Evolutionary conservation across 2,329 filamentous ascomycete genomes (phyloP).

Genomic region (Cercospora beticola): DNA sequence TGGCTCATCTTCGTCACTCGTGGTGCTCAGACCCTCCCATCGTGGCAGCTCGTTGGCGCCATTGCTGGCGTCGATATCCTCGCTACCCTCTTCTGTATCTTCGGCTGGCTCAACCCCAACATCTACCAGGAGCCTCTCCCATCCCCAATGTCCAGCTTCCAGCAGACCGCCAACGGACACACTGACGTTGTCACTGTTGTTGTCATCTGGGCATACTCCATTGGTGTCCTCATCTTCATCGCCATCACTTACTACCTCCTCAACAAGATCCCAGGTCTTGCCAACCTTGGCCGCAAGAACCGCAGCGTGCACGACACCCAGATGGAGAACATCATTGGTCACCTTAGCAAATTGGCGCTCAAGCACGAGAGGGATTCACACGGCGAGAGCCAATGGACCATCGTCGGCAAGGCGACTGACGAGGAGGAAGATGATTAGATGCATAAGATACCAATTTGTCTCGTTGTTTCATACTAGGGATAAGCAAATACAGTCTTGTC

Average conservation of each 20-base stretch:
- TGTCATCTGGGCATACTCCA: slow-evolving; percentile 65
- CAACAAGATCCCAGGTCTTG: slow-evolving; percentile 59
- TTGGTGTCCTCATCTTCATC: slow-evolving; percentile 64
- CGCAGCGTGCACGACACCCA: slow-evolving; percentile 61
- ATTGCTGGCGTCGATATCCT: slow-evolving; percentile 71
- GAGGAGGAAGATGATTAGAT: slow-evolving; percentile 52
- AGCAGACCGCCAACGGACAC: slow-evolving; percentile 46
- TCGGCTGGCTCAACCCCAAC: slow-evolving; percentile 68
- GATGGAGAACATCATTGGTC: slow-evolving; percentile 66
- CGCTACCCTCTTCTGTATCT: slow-evolving; percentile 71
- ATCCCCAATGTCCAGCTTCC: slow-evolving; percentile 42
- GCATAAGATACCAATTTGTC: slow-evolving; percentile 30
- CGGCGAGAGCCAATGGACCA: slow-evolving; percentile 45
- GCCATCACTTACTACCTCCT: slow-evolving; percentile 65
- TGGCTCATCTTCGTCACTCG: slow-evolving; percentile 57
- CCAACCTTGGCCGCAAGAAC: slow-evolving; percentile 64
- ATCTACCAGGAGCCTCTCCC: slow-evolving; percentile 42
- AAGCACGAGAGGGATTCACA: slow-evolving; percentile 57
- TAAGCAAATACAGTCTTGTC: slow-evolving; percentile 26
- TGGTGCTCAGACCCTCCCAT: slow-evolving; percentile 69
- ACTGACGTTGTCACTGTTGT: slow-evolving; percentile 65
- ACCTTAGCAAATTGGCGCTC: slow-evolving; percentile 63
- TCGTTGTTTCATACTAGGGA: slow-evolving; percentile 22
- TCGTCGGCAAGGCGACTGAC: slow-evolving; percentile 46
- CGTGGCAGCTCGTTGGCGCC: slow-evolving; percentile 70